A percentile compares a stretch with the other conserved stretches of the same genome.
Evolutionary conservation across 2,329 filamentous ascomycete species (phyloP).

Genomic region (Chalaropsis thielavioides): DNA sequence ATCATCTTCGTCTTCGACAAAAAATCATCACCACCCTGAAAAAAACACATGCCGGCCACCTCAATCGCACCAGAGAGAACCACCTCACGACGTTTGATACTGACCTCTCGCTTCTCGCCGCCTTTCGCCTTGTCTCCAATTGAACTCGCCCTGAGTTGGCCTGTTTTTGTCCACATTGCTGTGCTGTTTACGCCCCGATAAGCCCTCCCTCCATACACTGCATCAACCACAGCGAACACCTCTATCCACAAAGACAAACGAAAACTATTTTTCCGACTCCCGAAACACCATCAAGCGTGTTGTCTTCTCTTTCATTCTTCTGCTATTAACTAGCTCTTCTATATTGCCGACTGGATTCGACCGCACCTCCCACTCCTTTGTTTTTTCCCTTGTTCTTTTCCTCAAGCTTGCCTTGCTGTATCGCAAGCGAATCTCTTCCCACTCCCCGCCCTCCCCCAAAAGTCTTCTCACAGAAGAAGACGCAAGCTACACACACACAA

Average conservation of each 20-base stretch:
- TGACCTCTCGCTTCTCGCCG: neutral
- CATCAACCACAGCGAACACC: neutral
- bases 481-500: neutral
- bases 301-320: neutral
- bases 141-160: conserved; percentile 1
- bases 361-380: neutral
- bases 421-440: neutral
- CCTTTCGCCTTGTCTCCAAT: neutral
- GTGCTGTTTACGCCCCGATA: neutral
- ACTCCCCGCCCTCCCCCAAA: neutral
- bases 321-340: neutral
- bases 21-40: neutral
- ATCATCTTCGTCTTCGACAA: neutral
- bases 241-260: neutral
- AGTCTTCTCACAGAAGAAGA: conserved; percentile 7
- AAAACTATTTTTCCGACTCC: neutral
- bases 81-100: conserved; percentile 1
- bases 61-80: neutral
- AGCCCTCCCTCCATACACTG: neutral
- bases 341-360: conserved; percentile 16
- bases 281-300: neutral
- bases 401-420: neutral
- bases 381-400: conserved; percentile 2
- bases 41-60: neutral
- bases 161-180: conserved; percentile 10